Evolutionary conservation across 177 flowering plant species (phyloP).

Genomic region (Vitis hybrid): DNA sequence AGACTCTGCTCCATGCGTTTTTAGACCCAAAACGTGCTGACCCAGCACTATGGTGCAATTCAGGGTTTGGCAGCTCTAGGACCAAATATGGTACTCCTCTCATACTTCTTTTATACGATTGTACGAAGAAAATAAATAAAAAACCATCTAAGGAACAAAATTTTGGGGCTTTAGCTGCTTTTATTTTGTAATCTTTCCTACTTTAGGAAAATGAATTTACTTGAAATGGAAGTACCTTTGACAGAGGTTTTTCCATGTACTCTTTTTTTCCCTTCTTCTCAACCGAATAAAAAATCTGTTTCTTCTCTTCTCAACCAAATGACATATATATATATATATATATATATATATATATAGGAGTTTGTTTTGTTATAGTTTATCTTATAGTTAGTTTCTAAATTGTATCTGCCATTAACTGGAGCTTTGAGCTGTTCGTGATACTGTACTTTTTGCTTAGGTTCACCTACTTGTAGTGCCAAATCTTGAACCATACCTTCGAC

Average conservation of each 20-base stretch:
- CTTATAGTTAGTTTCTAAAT: neutral
- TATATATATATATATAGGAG: too few species aligned
- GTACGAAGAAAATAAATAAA: too few species aligned
- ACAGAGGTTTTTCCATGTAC: neutral
- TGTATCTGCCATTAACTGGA: neutral
- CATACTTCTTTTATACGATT: too few species aligned
- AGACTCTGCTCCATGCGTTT: too few species aligned
- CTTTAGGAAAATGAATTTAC: neutral
- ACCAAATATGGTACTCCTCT: too few species aligned
- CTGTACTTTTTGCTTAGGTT: slow-evolving; percentile 42
- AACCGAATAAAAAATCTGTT: too few species aligned
- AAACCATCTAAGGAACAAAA: neutral
- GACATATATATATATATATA: too few species aligned
- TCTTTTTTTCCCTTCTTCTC: neutral
- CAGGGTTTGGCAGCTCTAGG: too few species aligned
- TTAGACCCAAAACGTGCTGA: too few species aligned
- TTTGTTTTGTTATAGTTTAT: neutral
- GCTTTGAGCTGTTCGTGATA: slow-evolving; percentile 3
- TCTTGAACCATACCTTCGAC: slow-evolving; percentile 73
- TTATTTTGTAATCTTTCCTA: neutral
- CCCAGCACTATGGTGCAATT: too few species aligned
- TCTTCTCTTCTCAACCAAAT: neutral
- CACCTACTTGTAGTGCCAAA: slow-evolving; percentile 81
- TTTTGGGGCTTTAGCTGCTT: neutral
- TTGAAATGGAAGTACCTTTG: neutral